Evolutionary conservation across 495 filamentous ascomycete genomes (phyloP).

Genomic region (Lophiotrema nucula): DNA sequence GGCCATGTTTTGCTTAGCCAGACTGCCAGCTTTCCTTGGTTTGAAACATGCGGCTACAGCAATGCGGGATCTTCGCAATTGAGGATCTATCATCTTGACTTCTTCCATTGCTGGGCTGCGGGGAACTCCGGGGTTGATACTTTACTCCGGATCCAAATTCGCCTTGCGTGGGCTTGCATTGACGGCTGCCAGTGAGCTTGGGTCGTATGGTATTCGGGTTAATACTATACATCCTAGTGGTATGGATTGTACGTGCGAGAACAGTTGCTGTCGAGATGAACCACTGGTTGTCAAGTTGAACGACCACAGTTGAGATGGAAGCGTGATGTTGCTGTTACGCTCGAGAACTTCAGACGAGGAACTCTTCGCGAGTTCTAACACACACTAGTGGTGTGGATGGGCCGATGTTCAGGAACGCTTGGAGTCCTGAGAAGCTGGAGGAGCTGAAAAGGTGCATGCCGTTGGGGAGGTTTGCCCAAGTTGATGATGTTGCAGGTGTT

Average conservation of each 20-base stretch:
- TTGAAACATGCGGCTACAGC: constrained; percentile 15
- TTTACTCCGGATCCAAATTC: constrained; percentile 30
- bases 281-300: too few relatives aligned
- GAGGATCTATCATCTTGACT: constrained; percentile 31
- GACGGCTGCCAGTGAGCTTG: constrained; percentile 30
- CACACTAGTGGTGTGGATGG: neutral
- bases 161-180: constrained; percentile 30
- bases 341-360: too few relatives aligned
- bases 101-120: constrained; percentile 35
- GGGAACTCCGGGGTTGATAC: constrained; percentile 29
- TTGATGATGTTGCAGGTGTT: constrained; percentile 32
- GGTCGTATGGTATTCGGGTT: constrained; percentile 29
- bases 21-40: neutral
- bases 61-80: constrained; percentile 26
- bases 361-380: too few relatives aligned
- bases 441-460: constrained; percentile 31
- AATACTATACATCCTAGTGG: constrained; percentile 21
- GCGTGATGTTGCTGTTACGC: too few relatives aligned
- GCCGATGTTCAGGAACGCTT: neutral
- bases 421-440: constrained; percentile 26
- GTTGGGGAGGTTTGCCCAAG: constrained; percentile 31
- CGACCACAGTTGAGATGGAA: too few relatives aligned
- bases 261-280: constrained; percentile 8
- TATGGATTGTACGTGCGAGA: neutral
- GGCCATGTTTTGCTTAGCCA: neutral